These are phyloP conservation scores for Scenedesmus sp. DNA, from an alignment of 163 green algal species.

Conservation along the genomic window DNA sequence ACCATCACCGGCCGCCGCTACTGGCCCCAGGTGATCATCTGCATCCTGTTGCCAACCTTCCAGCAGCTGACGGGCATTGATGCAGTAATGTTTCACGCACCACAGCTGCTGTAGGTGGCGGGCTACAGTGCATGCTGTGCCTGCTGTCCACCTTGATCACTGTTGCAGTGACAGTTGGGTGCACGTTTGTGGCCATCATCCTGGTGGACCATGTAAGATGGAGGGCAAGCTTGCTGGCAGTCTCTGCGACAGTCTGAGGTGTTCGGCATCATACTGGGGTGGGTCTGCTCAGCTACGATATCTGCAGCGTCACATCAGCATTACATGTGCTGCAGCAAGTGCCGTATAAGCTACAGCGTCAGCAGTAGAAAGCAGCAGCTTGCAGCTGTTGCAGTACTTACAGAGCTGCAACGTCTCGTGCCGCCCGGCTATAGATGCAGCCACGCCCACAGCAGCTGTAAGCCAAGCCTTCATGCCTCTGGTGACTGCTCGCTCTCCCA, in stretches of 20 bases:
- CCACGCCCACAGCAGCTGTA: too few species aligned
- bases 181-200: slow-evolving; percentile 79
- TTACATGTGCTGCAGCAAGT: too few species aligned
- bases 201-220: slow-evolving; percentile 71
- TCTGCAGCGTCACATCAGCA: too few species aligned
- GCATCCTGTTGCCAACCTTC: slow-evolving; percentile 70
- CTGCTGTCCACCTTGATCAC: slow-evolving; percentile 86
- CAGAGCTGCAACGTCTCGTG: too few species aligned
- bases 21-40: slow-evolving; percentile 67
- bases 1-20: slow-evolving; percentile 55
- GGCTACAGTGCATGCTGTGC: slow-evolving; percentile 62
- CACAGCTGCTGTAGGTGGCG: slow-evolving; percentile 81
- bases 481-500: not conserved
- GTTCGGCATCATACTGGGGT: not conserved
- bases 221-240: not conserved
- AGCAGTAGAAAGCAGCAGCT: too few species aligned
- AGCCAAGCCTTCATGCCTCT: not conserved
- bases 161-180: slow-evolving; percentile 79
- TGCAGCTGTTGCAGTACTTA: too few species aligned
- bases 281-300: too few species aligned
- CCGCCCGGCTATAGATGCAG: too few species aligned
- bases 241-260: not conserved
- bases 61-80: slow-evolving; percentile 85
- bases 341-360: too few species aligned
- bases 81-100: slow-evolving; percentile 85